Evolutionary conservation across 192 early-diverging fungal species (phyloP), one percentile per base, ranked within the genome.

Genomic region (Cetraspora pellucida): DNA sequence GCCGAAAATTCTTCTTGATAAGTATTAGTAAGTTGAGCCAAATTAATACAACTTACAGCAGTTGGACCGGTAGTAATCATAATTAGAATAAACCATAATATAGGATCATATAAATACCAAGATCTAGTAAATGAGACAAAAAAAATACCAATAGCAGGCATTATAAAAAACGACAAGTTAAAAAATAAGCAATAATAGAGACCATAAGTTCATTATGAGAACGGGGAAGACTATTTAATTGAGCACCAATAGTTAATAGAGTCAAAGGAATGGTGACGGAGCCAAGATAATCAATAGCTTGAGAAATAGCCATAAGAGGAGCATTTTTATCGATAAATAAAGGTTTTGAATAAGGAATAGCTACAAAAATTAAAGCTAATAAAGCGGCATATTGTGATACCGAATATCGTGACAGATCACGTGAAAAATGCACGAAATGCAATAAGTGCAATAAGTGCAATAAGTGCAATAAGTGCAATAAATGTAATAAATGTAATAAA

Each of bases 211-310:
- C 14, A 43, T 49, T n/a, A 54, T 57, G 47, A 23, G n/a, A 23
- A 23, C 70, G 50, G n/a, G 78, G 54, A 14, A 79, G 64, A 30
- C 46, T 74, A 11, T 79, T 49, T 21, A 79, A 37, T 74, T 74
- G 72, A 47, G 78, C 78, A 3, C 78, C 78, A 3, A 79, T 64
- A n/a, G 70, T 74, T 9, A 79, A 31, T 8, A 79, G 23, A 0
- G 65, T 74, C 23, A 79, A 37, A 3, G 78, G 78, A 16, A 79
- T 55, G 4, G 72, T 44, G 10, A 66, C 57, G 0, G 37, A 11
- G n/a, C 72, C 78, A 43, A 79, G 25, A 17, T 59, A 45, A 23
- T 54, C 17, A 10, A 68, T 57, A 7, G 72, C 55, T 46, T 55
- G 47, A 2, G 72, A 67, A 28, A 79, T 2, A 19, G 50, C 44